Evolutionary conservation across 306 rosid genomes (phyloP), one percentile per base, ranked within the genome.

Genomic region (Cucurbita ficifolia): DNA sequence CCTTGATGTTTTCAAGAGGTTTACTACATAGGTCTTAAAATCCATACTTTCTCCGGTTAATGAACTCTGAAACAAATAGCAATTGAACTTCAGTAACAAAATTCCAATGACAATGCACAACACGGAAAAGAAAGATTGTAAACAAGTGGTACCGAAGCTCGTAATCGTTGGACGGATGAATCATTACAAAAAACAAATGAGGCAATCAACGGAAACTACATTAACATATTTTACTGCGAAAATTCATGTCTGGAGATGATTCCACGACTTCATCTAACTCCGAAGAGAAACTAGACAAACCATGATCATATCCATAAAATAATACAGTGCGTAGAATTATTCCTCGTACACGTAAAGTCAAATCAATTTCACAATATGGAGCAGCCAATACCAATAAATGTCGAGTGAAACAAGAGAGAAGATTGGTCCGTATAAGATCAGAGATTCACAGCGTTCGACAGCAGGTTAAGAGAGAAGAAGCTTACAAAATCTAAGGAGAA

Each of bases 401-500:
- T 1, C 16, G 29, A 61, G 22, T 13, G 46, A 61, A 6, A 58
- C 29, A 10, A 16, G 42, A 33, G 65, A 35, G 22, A 40, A n/a
- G 70, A 62, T 38, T 61, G 48, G 36, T 61, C 2, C 46, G 1
- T 18, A 19, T 46, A 13, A 12, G 12, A 39, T 39, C 7, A 42
- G 69, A 21, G 10, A 68, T 29, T 38, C 1, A 62, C 33, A 55
- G 53, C 46, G 65, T 17, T 57, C 19, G 1, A 52, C 72, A 39
- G 39, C 38, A 14, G 60, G 7, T 65, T 69, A 49, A 58, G 48
- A 67, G 63, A 17, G 58, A 59, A 59, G 54, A 59, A 53, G 76
- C 91, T 87, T 81, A 94, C 98, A 68, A 85, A 79, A 78, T 94
- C 88, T 76, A 90, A 52, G 51, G 88, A 72, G 72, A 85, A 69